These are phyloP conservation scores for Leucaena leucocephala DNA, from an alignment of 306 rosid genomes.

Conservation along the genomic window DNA sequence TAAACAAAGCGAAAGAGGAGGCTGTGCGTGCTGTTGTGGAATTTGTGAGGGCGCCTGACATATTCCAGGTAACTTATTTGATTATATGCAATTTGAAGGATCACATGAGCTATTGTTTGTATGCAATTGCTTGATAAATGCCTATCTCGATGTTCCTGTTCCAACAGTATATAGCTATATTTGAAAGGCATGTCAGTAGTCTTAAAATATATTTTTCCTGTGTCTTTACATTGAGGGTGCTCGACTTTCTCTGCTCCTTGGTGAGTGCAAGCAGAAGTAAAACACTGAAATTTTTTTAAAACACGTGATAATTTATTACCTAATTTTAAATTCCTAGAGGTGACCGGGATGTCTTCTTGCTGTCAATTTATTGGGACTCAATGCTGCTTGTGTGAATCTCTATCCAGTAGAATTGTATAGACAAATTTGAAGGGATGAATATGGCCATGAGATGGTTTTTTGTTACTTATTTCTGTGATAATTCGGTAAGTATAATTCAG, in stretches of 20 bases:
- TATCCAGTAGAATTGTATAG: not conserved
- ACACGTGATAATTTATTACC: not conserved
- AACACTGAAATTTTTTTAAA: slow-evolving; percentile 12
- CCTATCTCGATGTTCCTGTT: not conserved
- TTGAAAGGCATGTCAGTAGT: not conserved
- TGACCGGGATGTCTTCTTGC: slow-evolving; percentile 18
- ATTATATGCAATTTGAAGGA: slow-evolving; percentile 12
- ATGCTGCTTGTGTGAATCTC: no score
- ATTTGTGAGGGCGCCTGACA: slow-evolving; percentile 80
- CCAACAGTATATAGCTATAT: not conserved
- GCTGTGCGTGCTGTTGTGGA: slow-evolving; percentile 83
- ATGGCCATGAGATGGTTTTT: not conserved
- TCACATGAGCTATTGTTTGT: not conserved
- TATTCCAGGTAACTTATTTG: slow-evolving; percentile 70
- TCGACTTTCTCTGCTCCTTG: not conserved
- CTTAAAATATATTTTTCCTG: not conserved
- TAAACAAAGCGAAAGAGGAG: slow-evolving; percentile 88
- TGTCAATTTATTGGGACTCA: not conserved
- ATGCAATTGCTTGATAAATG: not conserved
- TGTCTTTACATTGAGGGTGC: no score
- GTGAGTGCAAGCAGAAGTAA: not conserved
- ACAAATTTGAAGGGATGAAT: not conserved
- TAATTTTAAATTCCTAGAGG: not conserved
- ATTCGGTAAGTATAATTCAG: not conserved
- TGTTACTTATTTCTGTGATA: not conserved